Evolutionary conservation across 345 rosid genomes (phyloP), one percentile per base, ranked within the genome.

Genomic region (Heritiera littoralis): DNA sequence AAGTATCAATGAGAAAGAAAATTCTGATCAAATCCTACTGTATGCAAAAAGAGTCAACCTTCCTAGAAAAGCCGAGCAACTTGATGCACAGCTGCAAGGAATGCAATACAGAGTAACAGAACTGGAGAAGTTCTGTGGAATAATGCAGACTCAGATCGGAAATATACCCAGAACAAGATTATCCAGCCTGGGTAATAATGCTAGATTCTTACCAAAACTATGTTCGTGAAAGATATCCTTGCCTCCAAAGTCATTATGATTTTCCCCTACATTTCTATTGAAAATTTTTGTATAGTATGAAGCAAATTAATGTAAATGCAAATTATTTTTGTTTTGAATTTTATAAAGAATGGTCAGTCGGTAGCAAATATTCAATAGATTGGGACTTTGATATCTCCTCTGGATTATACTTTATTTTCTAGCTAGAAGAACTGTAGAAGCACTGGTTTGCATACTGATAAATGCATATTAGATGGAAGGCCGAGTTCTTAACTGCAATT

Each of bases 131-230:
- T 14, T 70, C 3, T 79, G 82, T 59, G 41, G 68, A 64, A 78
- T 38, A 40, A 61, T 78, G 84, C 84, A 83, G 75, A 72, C 81
- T n/a, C 79, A 77, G 38, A 77, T 71, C 63, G 82, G 82, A 52
- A 59, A 77, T 54, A 74, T 68, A 12, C 72, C 81, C 0, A 81
- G 80, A 76, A 51, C 81, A 71, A 81, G 81, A 59, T 41, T 72
- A 11, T 81, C 81, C 32, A 78, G 78, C 58, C 48, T 60, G 13
- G 79, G 75, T 11, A 69, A 78, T 38, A 81, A 78, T 68, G 78
- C 75, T 66, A 79, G 82, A 68, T 48, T 66, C 52, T 81, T 84
- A 71, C 89, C 88, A 12, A 84, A 71, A 77, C 83, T 84, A 8
- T 88, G 90, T 80, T 86, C 83, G 51, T 85, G 77, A 84, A 20